phyloP scores from a whole-genome alignment of 2,329 filamentous ascomycete species.

The Colletotrichum siamense region DNA sequence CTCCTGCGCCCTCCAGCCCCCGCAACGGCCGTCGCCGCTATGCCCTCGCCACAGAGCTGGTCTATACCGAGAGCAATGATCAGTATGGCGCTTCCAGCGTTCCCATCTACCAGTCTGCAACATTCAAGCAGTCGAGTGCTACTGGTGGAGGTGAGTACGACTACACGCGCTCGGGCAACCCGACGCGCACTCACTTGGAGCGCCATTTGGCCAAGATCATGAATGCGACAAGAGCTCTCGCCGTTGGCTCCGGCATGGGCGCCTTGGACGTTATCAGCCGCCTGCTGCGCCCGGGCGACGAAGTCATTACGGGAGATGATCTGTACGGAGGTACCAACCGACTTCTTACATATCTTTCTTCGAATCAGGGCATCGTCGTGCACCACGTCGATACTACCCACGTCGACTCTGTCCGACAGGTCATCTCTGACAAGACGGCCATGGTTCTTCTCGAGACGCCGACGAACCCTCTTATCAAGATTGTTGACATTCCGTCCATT shows the following conservation, averaged over 20 bases:
- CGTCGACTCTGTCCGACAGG: slow-evolving; percentile 70
- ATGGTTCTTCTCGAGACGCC: slow-evolving; percentile 97
- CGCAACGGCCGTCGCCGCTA: slow-evolving; percentile 82
- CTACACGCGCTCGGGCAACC: slow-evolving; percentile 97
- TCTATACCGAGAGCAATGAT: slow-evolving; percentile 94
- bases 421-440: slow-evolving; percentile 80
- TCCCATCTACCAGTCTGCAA: slow-evolving; percentile 97
- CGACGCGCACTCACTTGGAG: slow-evolving; percentile 94
- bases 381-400: slow-evolving; percentile 96
- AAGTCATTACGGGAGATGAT: slow-evolving; percentile 97
- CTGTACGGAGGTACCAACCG: slow-evolving; percentile 96
- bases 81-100: slow-evolving; percentile 97
- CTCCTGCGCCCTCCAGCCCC: slow-evolving; percentile 91
- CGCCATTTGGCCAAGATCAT: slow-evolving; percentile 98
- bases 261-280: slow-evolving; percentile 96
- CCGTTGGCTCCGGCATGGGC: slow-evolving; percentile 96
- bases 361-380: slow-evolving; percentile 89
- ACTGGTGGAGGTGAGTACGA: slow-evolving; percentile 88
- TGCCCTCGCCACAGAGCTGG: slow-evolving; percentile 92
- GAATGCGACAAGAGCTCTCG: slow-evolving; percentile 89
- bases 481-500: slow-evolving; percentile 88
- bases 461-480: slow-evolving; percentile 97
- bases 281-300: slow-evolving; percentile 87
- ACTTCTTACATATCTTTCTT: slow-evolving; percentile 88
- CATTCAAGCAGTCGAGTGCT: slow-evolving; percentile 91